Conservation (phyloP, 345 rosid species). For the Acer saccharum region DNA sequence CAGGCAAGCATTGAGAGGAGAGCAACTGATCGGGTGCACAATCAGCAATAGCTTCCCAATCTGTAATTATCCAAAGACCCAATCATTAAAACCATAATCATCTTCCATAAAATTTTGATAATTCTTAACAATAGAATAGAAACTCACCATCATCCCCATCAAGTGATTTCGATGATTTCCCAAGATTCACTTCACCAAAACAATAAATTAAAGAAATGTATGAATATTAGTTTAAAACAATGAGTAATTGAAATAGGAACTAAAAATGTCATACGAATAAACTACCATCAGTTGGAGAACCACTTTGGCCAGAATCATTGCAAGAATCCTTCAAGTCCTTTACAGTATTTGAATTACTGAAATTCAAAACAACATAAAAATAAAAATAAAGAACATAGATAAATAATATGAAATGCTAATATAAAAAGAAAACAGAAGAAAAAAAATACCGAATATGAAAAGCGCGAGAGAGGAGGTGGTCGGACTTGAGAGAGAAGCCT, state of each 20-base stretch:
- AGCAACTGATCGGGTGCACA: slow-evolving; percentile 58
- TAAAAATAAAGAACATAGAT: slow-evolving; percentile 2
- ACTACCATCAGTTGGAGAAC: slow-evolving; percentile 35
- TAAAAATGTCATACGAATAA: background rate
- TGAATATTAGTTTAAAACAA: background rate
- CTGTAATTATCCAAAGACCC: slow-evolving; percentile 35
- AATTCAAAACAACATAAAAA: background rate
- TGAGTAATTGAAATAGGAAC: background rate
- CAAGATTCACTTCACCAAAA: slow-evolving; percentile 34
- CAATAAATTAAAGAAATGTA: background rate
- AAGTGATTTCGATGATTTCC: slow-evolving; percentile 20
- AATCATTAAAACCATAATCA: background rate
- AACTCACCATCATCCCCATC: slow-evolving; percentile 62
- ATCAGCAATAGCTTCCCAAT: slow-evolving; percentile 94
- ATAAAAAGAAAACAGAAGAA: background rate
- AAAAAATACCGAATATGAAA: slow-evolving; percentile 45
- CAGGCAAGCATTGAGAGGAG: slow-evolving; percentile 52
- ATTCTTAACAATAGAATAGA: background rate
- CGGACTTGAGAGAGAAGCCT: slow-evolving; percentile 81
- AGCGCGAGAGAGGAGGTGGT: slow-evolving; percentile 62
- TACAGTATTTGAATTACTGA: slow-evolving; percentile 36
- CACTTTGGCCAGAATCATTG: slow-evolving; percentile 23
- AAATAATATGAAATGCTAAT: background rate
- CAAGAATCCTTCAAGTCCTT: slow-evolving; percentile 20
- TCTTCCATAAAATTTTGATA: background rate